Base-by-base conservation (phyloP, 164 flowering plant species). In the Magnolia changhungtana region DNA sequence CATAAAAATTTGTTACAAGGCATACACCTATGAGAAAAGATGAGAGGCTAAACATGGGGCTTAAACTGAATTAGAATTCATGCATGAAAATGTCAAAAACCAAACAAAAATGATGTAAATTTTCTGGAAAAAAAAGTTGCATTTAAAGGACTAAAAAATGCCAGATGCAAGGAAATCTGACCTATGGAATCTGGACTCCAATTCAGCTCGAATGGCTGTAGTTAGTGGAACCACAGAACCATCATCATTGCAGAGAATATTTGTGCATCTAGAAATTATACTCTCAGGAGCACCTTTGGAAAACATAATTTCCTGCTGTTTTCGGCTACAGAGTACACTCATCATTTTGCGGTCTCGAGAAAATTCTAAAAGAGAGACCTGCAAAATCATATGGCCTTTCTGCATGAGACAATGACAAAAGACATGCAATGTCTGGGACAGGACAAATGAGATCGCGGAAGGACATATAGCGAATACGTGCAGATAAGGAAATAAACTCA, bases 261-360 rank as follows among this genome's bases (percentile, higher is more conserved):
- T 84, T 69, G 94, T 84, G 83, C 99, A 94, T 78, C 97, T 87
- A 73, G 97, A 83, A 68, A 96, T 81, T 78, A 96, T 89, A 83
- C 96, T 96, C 83, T 96, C 99, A 19, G 99, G 99, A 80, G 99
- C 99, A 82, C 99, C 99, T 85, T 96, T 96, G n/a, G 93, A 88
- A 78, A 94, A 92, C 85, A 96, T 83, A 51, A 89, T 83, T 72
- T 82, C 83, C 82, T 84, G 76, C 79, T 94, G 97, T 80, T 90
- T 94, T 78, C 91, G 89, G 84, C 89, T 91, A 77, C 96, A 96
- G 27, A 94, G 90, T 67, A 92, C 90, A 84, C 98, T 94, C 99
- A 96, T 96, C 97, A 96, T 94, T 78, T 96, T 96, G 61, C 98
- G 92, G 81, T 96, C 99, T 81, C 98, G 97, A 68, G 99, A 88